These are phyloP conservation scores for Arthrobotrys sinensis DNA, from an alignment of 2,329 filamentous ascomycete genomes.

Conservation along the genomic window DNA sequence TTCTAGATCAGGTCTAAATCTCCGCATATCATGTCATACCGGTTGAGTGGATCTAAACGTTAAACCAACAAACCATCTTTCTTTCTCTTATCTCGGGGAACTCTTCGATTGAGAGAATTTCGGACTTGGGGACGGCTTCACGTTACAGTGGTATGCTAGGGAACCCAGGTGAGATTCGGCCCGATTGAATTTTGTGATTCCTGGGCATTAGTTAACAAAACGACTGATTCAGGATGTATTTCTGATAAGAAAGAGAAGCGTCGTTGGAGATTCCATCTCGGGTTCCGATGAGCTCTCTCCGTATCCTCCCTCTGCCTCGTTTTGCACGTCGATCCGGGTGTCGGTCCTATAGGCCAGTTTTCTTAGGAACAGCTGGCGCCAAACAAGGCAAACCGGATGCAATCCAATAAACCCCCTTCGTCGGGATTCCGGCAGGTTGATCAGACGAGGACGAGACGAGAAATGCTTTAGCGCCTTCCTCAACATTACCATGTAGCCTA, in stretches of 20 bases:
- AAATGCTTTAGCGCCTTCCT: conserved; percentile 22
- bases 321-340: conserved; percentile 43
- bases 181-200: conserved; percentile 1
- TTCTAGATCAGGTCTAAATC: conserved; percentile 58
- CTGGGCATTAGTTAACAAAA: conserved; percentile 21
- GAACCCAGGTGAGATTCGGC: conserved; percentile 22
- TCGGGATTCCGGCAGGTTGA: conserved; percentile 57
- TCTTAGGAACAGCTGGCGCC: conserved; percentile 11
- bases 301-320: conserved; percentile 19
- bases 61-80: conserved; percentile 20
- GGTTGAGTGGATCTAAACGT: not conserved
- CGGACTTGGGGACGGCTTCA: conserved; percentile 11
- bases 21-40: conserved; percentile 49
- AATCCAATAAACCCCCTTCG: conserved; percentile 4
- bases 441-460: conserved; percentile 31
- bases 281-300: conserved; percentile 50
- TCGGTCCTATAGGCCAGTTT: conserved; percentile 57
- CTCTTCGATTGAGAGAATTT: conserved; percentile 26
- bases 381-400: conserved; percentile 35
- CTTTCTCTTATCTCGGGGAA: conserved; percentile 22
- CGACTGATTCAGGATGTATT: conserved; percentile 21
- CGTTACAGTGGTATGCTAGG: conserved; percentile 25
- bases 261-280: conserved; percentile 45
- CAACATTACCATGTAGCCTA: conserved; percentile 27
- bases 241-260: conserved; percentile 21